phyloP scores from a whole-genome alignment of 2,329 filamentous ascomycete genomes.

The Hypocrella siamensis region DNA sequence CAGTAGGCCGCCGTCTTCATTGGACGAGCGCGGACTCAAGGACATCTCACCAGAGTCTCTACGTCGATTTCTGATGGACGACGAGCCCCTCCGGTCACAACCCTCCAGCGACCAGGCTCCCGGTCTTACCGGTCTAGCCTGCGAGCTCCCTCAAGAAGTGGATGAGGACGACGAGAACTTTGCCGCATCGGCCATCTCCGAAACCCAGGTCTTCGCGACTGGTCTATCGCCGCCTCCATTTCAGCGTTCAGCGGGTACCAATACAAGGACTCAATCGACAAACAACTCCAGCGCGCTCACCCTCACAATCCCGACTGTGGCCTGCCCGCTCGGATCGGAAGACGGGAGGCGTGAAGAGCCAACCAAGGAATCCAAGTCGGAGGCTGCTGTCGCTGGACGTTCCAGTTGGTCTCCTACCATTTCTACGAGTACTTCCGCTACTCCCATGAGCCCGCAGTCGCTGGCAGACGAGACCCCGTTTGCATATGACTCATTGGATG shows the following conservation, averaged over 20 bases:
- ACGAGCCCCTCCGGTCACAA: slow-evolving; percentile 16
- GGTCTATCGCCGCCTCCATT: slow-evolving; percentile 37
- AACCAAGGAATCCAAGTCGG: slow-evolving; percentile 7
- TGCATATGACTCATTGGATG: slow-evolving; percentile 30
- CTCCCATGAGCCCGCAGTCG: slow-evolving; percentile 21
- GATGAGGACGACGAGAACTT: slow-evolving; percentile 43
- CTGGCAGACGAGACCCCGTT: slow-evolving; percentile 25
- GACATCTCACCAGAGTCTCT: slow-evolving; percentile 42
- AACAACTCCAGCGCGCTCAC: slow-evolving; percentile 11
- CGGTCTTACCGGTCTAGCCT: slow-evolving; percentile 16
- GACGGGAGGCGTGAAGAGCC: neutral
- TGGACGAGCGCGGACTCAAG: slow-evolving; percentile 27
- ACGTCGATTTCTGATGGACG: slow-evolving; percentile 33
- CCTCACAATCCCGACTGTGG: slow-evolving; percentile 8
- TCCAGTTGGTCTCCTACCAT: slow-evolving; percentile 11
- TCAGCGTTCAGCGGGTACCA: slow-evolving; percentile 18
- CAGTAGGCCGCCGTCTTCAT: slow-evolving; percentile 5
- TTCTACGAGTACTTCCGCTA: slow-evolving; percentile 13
- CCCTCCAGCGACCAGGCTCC: slow-evolving; percentile 20
- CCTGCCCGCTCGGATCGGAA: neutral
- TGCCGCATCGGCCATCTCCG: slow-evolving; percentile 33
- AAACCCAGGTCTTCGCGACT: slow-evolving; percentile 26
- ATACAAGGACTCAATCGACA: slow-evolving; percentile 10
- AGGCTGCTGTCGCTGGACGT: slow-evolving; percentile 10
- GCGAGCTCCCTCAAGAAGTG: too few species aligned